Evolutionary conservation across 495 filamentous ascomycete species (phyloP).

Genomic region (Penicillium ucsense): DNA sequence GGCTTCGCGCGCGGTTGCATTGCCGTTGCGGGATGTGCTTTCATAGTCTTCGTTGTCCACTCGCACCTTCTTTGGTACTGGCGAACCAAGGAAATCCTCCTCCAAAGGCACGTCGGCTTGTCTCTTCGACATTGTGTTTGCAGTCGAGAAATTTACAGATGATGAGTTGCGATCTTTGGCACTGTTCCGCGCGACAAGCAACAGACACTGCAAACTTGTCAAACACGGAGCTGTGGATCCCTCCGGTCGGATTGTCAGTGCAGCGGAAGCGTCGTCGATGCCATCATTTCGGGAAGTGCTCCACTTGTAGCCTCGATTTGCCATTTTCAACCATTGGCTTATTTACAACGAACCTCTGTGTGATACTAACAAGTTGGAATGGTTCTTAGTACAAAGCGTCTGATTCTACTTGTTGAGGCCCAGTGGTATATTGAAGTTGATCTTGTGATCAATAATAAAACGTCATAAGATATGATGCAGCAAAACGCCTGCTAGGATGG

Average conservation of each 20-base stretch:
- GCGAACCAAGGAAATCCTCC: conserved; percentile 51
- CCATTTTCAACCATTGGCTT: too few relatives aligned
- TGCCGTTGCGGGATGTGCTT: conserved; percentile 29
- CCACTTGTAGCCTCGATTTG: too few relatives aligned
- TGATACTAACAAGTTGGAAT: background rate
- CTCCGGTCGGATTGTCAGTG: too few relatives aligned
- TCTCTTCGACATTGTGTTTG: conserved; percentile 59
- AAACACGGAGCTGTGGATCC: conserved; percentile 18
- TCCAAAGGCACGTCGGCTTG: conserved; percentile 70
- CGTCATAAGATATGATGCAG: conserved; percentile 38
- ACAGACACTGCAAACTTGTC: conserved; percentile 29
- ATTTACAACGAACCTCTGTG: background rate
- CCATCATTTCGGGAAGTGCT: too few relatives aligned
- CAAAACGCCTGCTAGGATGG: conserved; percentile 17
- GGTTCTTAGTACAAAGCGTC: too few relatives aligned
- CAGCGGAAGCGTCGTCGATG: too few relatives aligned
- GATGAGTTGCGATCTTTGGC: conserved; percentile 8
- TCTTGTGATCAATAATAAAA: conserved; percentile 22
- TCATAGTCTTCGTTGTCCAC: conserved; percentile 43
- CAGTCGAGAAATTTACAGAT: conserved; percentile 4
- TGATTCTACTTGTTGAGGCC: too few relatives aligned
- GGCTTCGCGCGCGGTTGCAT: conserved; percentile 26
- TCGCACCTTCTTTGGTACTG: conserved; percentile 66
- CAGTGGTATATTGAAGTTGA: conserved; percentile 3
- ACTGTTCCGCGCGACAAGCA: conserved; percentile 9